Evolutionary conservation across 2,329 filamentous ascomycete genomes (phyloP), one percentile per base, ranked within the genome.

Genomic region (Arthrobotrys pseudoclavata): DNA sequence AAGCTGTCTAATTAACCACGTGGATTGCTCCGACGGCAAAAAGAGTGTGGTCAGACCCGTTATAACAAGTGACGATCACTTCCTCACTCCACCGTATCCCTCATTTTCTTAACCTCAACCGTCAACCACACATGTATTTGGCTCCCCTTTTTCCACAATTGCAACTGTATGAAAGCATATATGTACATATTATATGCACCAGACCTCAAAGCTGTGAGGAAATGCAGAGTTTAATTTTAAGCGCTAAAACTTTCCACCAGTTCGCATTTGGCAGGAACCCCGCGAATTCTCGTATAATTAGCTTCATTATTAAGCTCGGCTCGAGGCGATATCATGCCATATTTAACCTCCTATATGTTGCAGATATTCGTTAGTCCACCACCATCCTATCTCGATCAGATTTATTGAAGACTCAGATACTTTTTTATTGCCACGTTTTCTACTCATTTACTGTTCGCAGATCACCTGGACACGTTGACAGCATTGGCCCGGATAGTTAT

Each of bases 1-100:
- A 45, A 68, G 42, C 22, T 61, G 42, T 67, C 42, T 67, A 68
- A 68, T 42, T 61, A 67, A 67, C 69, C 69, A 74, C 69, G 69
- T 74, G 69, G 52, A 42, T 67, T 31, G 20, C 68, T 53, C 45
- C 55, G 61, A 55, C 22, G 48, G 57, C 31, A 63, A 53, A 40
- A 29, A 34, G 55, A 31, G 26, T 20, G 60, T 60, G 69, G 48
- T 66, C 69, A 42, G 60, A 66, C 60, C 53, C 29, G 5, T 62
- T 50, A 72, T 60, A 57, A 64, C 24, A 64, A 31, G 13, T 26
- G 69, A 40, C 60, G 69, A 72, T 72, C 69, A 48, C 69, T 72
- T 72, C 69, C 69, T 66, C 66, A 66, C 48, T 60, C 0, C 29
- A 6, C 22, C 69, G 57, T 57, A 50, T 50, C 60, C 45, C 42